phyloP scores from a whole-genome alignment of 257 asterid genomes.

The Leonotis leonurus region DNA sequence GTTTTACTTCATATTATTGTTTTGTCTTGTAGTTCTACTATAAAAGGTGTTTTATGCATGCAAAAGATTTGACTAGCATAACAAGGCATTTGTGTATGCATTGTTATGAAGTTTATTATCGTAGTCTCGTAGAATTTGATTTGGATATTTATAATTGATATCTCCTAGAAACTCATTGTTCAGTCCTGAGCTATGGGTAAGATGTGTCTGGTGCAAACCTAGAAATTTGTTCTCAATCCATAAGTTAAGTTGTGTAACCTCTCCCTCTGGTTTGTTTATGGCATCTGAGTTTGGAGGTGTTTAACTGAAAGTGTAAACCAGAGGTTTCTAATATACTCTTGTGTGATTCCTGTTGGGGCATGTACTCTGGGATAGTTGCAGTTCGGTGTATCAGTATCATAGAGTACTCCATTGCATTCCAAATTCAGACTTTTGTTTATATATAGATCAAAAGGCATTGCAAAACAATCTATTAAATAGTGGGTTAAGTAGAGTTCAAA shows the following conservation, averaged over 20 bases:
- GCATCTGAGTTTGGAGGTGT: too few relatives aligned
- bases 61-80: conserved; percentile 10
- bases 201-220: not conserved
- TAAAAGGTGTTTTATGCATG: conserved; percentile 13
- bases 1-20: conserved; percentile 26
- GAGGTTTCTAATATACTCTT: too few relatives aligned
- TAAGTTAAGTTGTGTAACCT: not conserved
- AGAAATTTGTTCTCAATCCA: not conserved
- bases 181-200: conserved; percentile 11
- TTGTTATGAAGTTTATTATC: conserved; percentile 4
- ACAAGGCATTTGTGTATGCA: conserved; percentile 14
- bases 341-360: too few relatives aligned
- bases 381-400: too few relatives aligned
- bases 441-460: too few relatives aligned
- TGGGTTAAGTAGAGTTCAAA: too few relatives aligned
- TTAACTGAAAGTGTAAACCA: too few relatives aligned
- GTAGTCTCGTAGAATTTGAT: conserved; percentile 2
- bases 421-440: too few relatives aligned
- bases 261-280: too few relatives aligned
- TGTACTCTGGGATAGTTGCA: too few relatives aligned
- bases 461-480: too few relatives aligned
- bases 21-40: conserved; percentile 6
- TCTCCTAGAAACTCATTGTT: conserved; percentile 15
- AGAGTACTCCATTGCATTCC: too few relatives aligned
- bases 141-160: not conserved